Evolutionary conservation across 169 alveolate species (phyloP).

Genomic region (Cryptosporidium parvum): DNA sequence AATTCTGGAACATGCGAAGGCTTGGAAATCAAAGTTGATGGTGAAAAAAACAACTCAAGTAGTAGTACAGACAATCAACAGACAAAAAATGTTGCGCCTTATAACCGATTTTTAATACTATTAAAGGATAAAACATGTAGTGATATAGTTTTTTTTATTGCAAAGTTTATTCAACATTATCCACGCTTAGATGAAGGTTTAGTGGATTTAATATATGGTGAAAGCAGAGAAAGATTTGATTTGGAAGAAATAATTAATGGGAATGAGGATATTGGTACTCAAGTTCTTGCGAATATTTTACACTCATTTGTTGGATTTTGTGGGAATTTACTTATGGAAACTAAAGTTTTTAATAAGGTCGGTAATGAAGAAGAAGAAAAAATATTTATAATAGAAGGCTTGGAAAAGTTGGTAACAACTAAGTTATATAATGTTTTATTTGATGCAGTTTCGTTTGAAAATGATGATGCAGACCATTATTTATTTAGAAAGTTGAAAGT

Average conservation of each 20-base stretch:
- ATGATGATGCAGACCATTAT: constrained; percentile 61
- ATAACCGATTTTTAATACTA: constrained; percentile 83
- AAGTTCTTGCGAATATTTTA: constrained; percentile 24
- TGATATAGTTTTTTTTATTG: constrained; percentile 77
- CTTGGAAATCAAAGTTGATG: background rate
- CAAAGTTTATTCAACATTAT: constrained; percentile 62
- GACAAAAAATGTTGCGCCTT: constrained; percentile 80
- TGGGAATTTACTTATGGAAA: constrained; percentile 28
- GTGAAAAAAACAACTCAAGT: background rate
- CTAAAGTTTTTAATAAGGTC: background rate
- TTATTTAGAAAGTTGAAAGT: constrained; percentile 45
- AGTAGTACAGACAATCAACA: constrained; percentile 16
- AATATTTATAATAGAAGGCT: constrained; percentile 37
- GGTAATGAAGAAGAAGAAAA: constrained; percentile 38
- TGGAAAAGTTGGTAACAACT: constrained; percentile 66
- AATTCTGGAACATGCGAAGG: constrained; percentile 30
- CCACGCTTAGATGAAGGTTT: constrained; percentile 56
- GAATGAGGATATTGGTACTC: constrained; percentile 35
- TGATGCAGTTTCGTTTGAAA: constrained; percentile 67
- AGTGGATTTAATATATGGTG: constrained; percentile 31
- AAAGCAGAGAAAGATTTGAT: constrained; percentile 16
- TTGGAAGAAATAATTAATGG: background rate
- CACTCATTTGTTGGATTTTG: constrained; percentile 40
- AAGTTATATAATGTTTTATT: constrained; percentile 48
- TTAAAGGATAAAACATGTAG: constrained; percentile 84